Evolutionary conservation across 2,329 filamentous ascomycete genomes (phyloP), one percentile per base, ranked within the genome.

Genomic region (Coniochaeta sp.): DNA sequence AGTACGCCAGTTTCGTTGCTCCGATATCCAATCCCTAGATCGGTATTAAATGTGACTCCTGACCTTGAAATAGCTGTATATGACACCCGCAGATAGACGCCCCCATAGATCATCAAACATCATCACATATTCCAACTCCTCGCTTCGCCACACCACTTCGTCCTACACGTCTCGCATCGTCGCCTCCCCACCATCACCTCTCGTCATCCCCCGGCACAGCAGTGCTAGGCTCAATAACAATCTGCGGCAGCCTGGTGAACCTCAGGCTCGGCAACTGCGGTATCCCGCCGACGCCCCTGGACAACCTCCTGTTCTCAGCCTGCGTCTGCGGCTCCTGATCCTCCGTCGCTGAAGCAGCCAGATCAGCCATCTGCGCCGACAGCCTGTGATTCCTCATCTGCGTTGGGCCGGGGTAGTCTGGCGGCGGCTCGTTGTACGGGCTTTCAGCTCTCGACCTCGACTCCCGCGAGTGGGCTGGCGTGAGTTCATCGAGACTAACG

Each of bases 161-260:
- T n/a, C n/a, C n/a, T n/a, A 20, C 13, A 48, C 28, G 12, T 42
- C 38, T 26, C 10, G 5, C 12, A n/a, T n/a, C n/a, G n/a, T 18
- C 20, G 4, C 7, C 18, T 16, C 27, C 5, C 22, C 42, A 18
- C 10, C 28, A 24, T 51, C 33, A 51, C 16, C 49, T 38, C 22
- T 53, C 48, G 18, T 51, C 45, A 8, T 62, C 58, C 18, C 57
- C 45, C 14, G 70, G 66, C 49, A 61, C 61, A 5, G 69, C 68
- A 38, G 68, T 73, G 22, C 72, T 76, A n/a, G 77, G 76, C 59
- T 83, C 76, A 47, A 83, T 75, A 24, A 82, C 74, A 60, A 85
- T 85, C 56, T 76, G 74, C 3, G 81, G 81, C 24, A 84, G 63
- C 26, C 62, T 62, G 16, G 64, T 60, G 28, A 83, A 67, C 47